Base-by-base conservation (phyloP, 2,329 filamentous ascomycete species). In the Arthrocladium fulminans region DNA sequence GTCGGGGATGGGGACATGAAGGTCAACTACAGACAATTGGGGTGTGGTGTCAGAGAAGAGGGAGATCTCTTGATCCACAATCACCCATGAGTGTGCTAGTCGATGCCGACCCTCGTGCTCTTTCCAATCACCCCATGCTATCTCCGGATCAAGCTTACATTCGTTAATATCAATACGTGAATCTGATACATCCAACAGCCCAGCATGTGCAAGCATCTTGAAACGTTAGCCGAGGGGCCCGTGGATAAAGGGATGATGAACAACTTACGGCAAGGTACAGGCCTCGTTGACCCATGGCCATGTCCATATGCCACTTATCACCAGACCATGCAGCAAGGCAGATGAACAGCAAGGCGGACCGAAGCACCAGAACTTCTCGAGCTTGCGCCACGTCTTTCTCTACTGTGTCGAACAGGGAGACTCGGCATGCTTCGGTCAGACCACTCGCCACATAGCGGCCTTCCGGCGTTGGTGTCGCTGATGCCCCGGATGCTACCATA, bases 281-380 rank as follows among this genome's bases (percentile, higher is more conserved):
- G 49, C 80, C 80, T 41, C 81, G 74, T 63, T 85, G 83, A 24
- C 82, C 81, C 80, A 85, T 84, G 35, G 81, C 77, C 54, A 85
- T 84, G 51, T 86, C 81, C 81, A 85, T 86, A 55, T 84, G 79
- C 81, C 82, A 85, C 65, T 85, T 85, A 63, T 86, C 82, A 39
- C 83, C 83, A 60, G 81, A 83, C 83, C 83, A 86, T 1, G 80
- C 80, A 6, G 81, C 82, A 22, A 84, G 73, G 1, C 81, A 73
- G 1, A 78, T 83, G 61, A 84, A 84, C 2, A 86, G 73, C 10
- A 86, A 67, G 0, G 81, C 81, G 41, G 80, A 80, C 32, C 81
- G 75, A 38, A 86, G 69, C 0, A 82, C 76, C 2, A 78, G 74
- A 0, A 78, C 77, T 59, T 86, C 80, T 1, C 79, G 76, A 10